Base-by-base conservation (phyloP, 257 asterid species). In the Prunella vulgaris region DNA sequence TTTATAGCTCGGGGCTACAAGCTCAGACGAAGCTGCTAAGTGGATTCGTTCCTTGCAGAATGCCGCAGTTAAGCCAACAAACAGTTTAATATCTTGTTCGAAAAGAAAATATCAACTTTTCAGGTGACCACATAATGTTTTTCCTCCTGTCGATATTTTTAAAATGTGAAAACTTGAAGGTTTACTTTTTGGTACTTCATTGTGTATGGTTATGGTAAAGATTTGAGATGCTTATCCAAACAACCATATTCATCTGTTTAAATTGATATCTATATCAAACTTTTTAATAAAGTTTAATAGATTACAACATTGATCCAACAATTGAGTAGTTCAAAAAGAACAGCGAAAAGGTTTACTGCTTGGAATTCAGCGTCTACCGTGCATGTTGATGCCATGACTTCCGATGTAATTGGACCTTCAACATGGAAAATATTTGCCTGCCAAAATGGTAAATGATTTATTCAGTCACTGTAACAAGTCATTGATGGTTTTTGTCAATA, bases 371-470 rank as follows among this genome's bases (percentile, higher is more conserved):
- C 78, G 53, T 77, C 85, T 52, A 82, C 84, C 5, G 49, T 74
- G 57, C 88, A 79, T 40, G 84, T 83, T 53, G 85, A 83, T 66
- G 90, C 90, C 10, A 84, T 85, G 93, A 83, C 91, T 33, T 82
- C 90, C 2, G 96, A 91, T 64, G 90, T 89, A 69, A 80, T 92
- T 53, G 87, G 90, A 74, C 90, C 97, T 79, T 89, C 92, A 27
- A 87, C 96, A 0, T 92, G 97, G 97, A 89, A 84, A 77, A 87
- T 92, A 82, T 92, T 87, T 71, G 92, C 95, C 71, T 87, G 86
- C 80, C 84, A 89, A 76, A 85, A 92, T 65, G 97, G 97, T 92
- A 83, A 44, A 49, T 13, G 7, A 60, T 10, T 17, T 3, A n/a
- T 32, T 70, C 5, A 18, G 62, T 56, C 25, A 24, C 42, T 64